A percentile compares a stretch with the other conserved stretches of the same genome.
Evolutionary conservation across 1,284 basidiomycete species (phyloP).

Genomic region (Microbotryomycetes sp.): DNA sequence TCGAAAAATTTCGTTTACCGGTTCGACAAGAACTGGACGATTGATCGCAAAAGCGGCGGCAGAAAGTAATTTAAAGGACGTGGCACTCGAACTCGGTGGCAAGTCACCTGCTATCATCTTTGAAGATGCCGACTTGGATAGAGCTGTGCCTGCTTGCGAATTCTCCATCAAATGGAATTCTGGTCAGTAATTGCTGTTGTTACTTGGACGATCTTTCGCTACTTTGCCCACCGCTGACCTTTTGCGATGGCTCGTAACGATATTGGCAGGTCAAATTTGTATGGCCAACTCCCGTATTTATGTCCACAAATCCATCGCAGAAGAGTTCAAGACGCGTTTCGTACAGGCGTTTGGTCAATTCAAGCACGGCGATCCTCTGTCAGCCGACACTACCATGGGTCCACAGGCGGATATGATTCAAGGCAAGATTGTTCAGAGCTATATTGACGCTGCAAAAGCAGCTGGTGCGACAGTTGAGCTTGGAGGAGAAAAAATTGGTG

Average conservation of each 20-base stretch:
- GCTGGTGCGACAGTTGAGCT: conserved; percentile 10
- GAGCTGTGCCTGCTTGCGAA: conserved; percentile 34
- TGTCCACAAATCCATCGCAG: conserved; percentile 19
- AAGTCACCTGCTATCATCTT: conserved; percentile 44
- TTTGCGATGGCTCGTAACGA: no score
- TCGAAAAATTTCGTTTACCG: conserved; percentile 36
- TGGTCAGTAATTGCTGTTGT: neutral
- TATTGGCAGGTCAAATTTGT: conserved; percentile 13
- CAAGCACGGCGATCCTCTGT: conserved; percentile 23
- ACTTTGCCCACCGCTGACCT: neutral
- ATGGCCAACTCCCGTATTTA: conserved; percentile 20
- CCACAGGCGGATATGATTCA: conserved; percentile 33
- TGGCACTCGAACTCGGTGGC: conserved; percentile 44
- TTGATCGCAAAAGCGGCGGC: conserved; percentile 12
- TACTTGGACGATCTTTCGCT: no score
- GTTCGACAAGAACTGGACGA: conserved; percentile 21
- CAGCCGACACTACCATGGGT: conserved; percentile 7
- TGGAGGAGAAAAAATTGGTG: conserved; percentile 6
- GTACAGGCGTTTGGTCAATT: neutral
- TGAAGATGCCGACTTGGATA: conserved; percentile 42
- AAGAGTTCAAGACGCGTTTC: conserved; percentile 12
- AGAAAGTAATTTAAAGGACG: conserved; percentile 39
- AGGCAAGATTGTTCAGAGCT: conserved; percentile 21
- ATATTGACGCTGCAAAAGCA: conserved; percentile 22
- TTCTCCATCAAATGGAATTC: conserved; percentile 12